These are phyloP conservation scores for Citrus mangshanensis DNA, from an alignment of 345 rosid genomes.

Conservation along the genomic window DNA sequence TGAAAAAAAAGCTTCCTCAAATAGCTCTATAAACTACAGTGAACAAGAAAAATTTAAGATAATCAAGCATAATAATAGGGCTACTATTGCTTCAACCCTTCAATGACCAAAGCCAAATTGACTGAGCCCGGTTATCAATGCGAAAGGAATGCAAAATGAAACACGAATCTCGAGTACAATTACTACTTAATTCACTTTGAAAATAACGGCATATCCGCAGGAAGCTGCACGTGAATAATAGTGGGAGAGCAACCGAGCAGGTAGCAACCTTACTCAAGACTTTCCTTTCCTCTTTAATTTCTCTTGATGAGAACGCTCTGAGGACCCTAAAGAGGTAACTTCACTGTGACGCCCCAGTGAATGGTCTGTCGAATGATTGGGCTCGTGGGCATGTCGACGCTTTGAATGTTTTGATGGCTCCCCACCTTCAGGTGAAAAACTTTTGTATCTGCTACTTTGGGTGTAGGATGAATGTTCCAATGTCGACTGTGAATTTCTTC, in stretches of 20 bases:
- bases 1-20: not conserved
- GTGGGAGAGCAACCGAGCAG: not conserved
- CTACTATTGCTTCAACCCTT: conserved; percentile 3
- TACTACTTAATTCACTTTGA: not conserved
- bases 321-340: conserved; percentile 31
- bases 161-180: too few species aligned
- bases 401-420: conserved; percentile 36
- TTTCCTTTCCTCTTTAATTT: conserved; percentile 35
- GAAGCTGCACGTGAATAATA: not conserved
- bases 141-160: too few species aligned
- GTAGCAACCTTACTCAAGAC: conserved; percentile 12
- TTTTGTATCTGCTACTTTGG: conserved; percentile 44
- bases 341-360: conserved; percentile 14
- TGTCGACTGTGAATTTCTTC: conserved; percentile 24
- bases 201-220: not conserved
- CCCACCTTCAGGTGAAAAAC: conserved; percentile 25
- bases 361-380: conserved; percentile 20
- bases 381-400: conserved; percentile 24
- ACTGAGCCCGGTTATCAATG: too few species aligned
- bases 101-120: not conserved
- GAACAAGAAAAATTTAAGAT: not conserved
- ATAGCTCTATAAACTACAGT: not conserved
- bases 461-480: conserved; percentile 32
- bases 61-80: not conserved
- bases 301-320: conserved; percentile 20